Percentiles rank a stretch among this genome's conserved stretches.
These are phyloP conservation scores for Fraxinus nigra DNA, from an alignment of 305 asterid genomes.

Conservation along the genomic window DNA sequence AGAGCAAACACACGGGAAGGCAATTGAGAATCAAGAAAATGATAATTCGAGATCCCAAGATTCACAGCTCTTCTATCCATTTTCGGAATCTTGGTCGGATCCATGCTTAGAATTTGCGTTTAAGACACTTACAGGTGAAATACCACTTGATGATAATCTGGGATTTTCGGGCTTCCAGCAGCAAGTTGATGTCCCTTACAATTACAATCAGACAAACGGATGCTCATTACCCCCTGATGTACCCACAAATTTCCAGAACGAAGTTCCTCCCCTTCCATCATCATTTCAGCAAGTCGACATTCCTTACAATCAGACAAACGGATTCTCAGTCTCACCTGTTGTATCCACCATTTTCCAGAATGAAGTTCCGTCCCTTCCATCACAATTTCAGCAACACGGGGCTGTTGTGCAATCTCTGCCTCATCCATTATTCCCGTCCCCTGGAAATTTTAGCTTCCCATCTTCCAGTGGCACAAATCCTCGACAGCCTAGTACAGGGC, in stretches of 20 bases:
- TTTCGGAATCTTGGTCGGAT: slow-evolving; percentile 62
- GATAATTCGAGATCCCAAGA: slow-evolving; percentile 32
- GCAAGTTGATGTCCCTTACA: slow-evolving; percentile 16
- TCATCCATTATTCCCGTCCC: slow-evolving; percentile 23
- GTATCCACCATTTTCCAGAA: slow-evolving; percentile 37
- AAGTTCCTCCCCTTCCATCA: slow-evolving; percentile 21
- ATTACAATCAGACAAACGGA: slow-evolving; percentile 11
- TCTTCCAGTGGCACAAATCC: slow-evolving; percentile 25
- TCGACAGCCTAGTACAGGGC: slow-evolving; percentile 34
- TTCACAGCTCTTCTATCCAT: slow-evolving; percentile 34
- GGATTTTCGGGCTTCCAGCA: slow-evolving; percentile 31
- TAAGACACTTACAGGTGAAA: slow-evolving; percentile 65
- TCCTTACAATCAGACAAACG: slow-evolving; percentile 17
- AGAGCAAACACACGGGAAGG: slow-evolving; percentile 24
- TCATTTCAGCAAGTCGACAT: slow-evolving; percentile 13
- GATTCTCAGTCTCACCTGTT: slow-evolving; percentile 25
- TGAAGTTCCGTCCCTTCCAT: slow-evolving; percentile 25
- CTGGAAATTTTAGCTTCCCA: slow-evolving; percentile 31
- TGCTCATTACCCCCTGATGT: slow-evolving; percentile 27
- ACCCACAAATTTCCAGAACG: slow-evolving; percentile 37
- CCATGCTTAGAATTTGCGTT: slow-evolving; percentile 65
- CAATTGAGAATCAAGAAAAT: slow-evolving; percentile 25
- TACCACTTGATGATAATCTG: slow-evolving; percentile 46
- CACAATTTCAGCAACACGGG: slow-evolving; percentile 25
- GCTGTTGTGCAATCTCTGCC: slow-evolving; percentile 26